Conservation (phyloP, 1,139 yeast genomes). For the Blastobotrys capitulatus region DNA sequence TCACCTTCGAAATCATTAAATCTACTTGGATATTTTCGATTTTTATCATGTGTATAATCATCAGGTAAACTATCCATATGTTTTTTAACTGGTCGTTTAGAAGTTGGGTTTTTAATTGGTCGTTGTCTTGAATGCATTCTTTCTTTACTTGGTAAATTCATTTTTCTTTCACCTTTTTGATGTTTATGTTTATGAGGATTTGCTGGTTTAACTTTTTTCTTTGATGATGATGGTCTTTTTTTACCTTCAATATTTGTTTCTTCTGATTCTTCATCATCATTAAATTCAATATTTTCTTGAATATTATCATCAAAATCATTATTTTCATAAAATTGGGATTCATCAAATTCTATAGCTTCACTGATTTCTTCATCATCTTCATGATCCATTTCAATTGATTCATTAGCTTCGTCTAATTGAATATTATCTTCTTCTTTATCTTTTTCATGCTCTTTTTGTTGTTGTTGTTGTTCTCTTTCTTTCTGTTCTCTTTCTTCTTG, state of each 20-base stretch:
- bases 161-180: background rate
- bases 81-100: background rate
- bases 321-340: too few species aligned
- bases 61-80: background rate
- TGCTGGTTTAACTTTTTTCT: background rate
- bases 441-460: background rate
- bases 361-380: background rate
- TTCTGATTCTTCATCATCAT: background rate
- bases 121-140: background rate
- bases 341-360: background rate
- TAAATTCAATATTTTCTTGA: background rate
- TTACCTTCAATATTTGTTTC: background rate
- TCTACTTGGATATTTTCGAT: background rate
- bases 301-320: background rate
- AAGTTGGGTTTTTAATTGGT: background rate
- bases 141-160: background rate
- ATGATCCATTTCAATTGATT: too few species aligned
- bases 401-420: too few species aligned
- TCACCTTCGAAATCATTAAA: background rate
- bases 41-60: background rate
- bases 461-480: background rate
- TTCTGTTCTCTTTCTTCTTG: background rate
- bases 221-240: background rate
- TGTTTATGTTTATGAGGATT: background rate
- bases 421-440: background rate